Evolutionary conservation across 768 basidiomycete genomes (phyloP).

Genomic region (Agaricus sinodeliciosus): DNA sequence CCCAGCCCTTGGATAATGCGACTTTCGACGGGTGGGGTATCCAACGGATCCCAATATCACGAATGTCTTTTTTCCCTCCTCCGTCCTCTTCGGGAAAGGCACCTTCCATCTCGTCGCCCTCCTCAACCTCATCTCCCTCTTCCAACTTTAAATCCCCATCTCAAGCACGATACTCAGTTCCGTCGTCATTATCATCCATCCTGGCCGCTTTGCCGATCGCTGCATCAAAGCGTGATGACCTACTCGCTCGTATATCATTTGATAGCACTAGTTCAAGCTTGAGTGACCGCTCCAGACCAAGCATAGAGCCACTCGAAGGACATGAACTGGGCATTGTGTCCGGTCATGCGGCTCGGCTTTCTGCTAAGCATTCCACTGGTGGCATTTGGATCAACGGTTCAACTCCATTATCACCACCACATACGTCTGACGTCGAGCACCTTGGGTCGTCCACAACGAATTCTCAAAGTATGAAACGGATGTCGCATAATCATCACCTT

Average conservation of each 20-base stretch:
- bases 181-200: conserved; percentile 34
- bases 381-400: conserved; percentile 5
- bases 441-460: neutral
- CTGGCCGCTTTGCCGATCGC: conserved; percentile 43
- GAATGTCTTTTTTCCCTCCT: conserved; percentile 52
- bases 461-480: neutral
- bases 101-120: conserved; percentile 10
- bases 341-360: conserved; percentile 5
- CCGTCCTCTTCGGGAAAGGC: conserved; percentile 21
- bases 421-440: conserved; percentile 20
- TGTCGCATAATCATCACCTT: conserved; percentile 14
- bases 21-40: conserved; percentile 23
- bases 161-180: conserved; percentile 23
- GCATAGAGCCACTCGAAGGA: conserved; percentile 28
- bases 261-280: conserved; percentile 42
- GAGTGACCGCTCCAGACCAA: conserved; percentile 28
- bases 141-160: conserved; percentile 8
- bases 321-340: conserved; percentile 41
- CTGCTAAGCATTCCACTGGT: neutral
- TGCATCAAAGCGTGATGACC: conserved; percentile 47
- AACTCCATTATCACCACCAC: conserved; percentile 15
- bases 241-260: conserved; percentile 48
- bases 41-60: conserved; percentile 41
- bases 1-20: conserved; percentile 14
- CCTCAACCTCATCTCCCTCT: conserved; percentile 12